Percentiles rank a stretch among this genome's conserved stretches.
These are phyloP conservation scores for Calonectria honghensis DNA, from an alignment of 2,329 filamentous ascomycete genomes.

Conservation along the genomic window DNA sequence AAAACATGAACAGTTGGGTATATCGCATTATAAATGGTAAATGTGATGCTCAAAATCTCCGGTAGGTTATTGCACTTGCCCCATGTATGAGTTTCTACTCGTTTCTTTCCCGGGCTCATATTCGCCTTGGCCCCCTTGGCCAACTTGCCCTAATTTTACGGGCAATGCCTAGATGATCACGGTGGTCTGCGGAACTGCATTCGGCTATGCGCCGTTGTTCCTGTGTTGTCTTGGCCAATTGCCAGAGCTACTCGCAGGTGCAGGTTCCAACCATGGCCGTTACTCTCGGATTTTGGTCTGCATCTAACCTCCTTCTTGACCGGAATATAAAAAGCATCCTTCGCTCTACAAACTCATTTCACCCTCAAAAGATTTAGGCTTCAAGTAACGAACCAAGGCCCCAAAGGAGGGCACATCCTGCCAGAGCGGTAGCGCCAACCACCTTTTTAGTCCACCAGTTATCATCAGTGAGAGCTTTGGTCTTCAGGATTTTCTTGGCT, in stretches of 20 bases:
- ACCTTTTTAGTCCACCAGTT: constrained; percentile 81
- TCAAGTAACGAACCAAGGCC: constrained; percentile 73
- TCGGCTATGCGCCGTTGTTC: background rate
- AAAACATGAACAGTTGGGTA: constrained; percentile 29
- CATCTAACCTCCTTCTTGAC: background rate
- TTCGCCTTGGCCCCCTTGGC: background rate
- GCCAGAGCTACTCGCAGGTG: background rate
- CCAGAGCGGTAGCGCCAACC: constrained; percentile 76
- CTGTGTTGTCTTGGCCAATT: background rate
- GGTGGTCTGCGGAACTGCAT: background rate
- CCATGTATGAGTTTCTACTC: too few relatives aligned
- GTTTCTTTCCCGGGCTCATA: background rate
- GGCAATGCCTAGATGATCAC: background rate
- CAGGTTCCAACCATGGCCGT: background rate
- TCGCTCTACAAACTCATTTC: background rate
- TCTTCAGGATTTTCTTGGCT: constrained; percentile 57
- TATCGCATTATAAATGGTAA: constrained; percentile 20
- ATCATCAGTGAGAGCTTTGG: constrained; percentile 79
- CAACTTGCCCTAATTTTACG: background rate
- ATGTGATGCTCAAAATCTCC: background rate
- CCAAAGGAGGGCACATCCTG: constrained; percentile 78
- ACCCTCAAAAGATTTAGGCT: constrained; percentile 45
- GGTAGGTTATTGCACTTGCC: background rate
- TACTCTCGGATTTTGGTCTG: background rate
- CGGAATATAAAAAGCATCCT: background rate